Evolutionary conservation across 169 alveolate genomes (phyloP), one percentile per base, ranked within the genome.

Genomic region (Plasmodium ovale): DNA sequence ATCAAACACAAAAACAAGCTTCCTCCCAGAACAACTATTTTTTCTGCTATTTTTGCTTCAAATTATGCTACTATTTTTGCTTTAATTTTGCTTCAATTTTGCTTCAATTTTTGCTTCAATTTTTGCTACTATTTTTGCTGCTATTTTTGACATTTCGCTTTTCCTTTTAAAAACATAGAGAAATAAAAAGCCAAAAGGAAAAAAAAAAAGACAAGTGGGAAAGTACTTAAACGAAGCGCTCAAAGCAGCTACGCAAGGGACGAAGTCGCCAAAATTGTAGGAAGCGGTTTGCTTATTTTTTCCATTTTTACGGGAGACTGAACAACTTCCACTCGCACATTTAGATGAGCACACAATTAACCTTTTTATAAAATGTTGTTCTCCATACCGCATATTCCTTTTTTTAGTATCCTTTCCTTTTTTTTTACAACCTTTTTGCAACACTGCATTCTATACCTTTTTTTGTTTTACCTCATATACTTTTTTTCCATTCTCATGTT

Each of bases 401-500:
- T 58, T 49, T 58, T 70, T 56, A 56, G 31, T 12, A 25, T 70
- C 7, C 68, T 70, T 54, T 44, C 35, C 21, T 51, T 23, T 33
- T 29, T 70, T 23, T 70, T 70, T 70, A 70, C 65, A 70, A 70
- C 84, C 7, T 27, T 44, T 49, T 70, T 70, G 84, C 67, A 70
- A 37, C 59, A 70, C 21, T 70, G 84, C 35, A 70, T 70, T 56
- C 29, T 70, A 23, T 70, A 27, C 49, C 27, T 58, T 4, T 70
- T 70, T 70, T 49, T 70, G 49, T 70, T 70, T 44, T 44, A 51
- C 29, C 62, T 70, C 35, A 27, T 70, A 44, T 70, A 70, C 49
- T 70, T 70, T 44, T 70, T 70, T 70, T 70, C 84, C 19, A 39
- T 70, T 12, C 27, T 70, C 47, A 70, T 70, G 84, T 70, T 70